Base-by-base conservation (phyloP, 139 green algal genomes). In the Zygnema circumcarinatum region DNA sequence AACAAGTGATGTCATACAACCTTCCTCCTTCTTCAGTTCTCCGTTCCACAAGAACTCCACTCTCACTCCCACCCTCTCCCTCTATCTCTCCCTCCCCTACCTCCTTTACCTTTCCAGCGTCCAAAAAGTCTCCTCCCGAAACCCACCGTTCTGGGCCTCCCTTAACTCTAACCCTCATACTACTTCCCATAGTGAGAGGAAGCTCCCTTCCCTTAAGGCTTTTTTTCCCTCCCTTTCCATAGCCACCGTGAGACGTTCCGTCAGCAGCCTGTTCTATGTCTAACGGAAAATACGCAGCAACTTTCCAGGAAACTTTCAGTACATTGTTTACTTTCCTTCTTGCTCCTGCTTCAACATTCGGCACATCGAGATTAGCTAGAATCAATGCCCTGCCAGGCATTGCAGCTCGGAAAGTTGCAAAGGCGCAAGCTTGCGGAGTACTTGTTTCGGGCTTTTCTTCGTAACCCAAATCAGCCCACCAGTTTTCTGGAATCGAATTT, bases 101-200 rank as follows among this genome's bases (percentile, higher is more conserved):
- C 39, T n/a, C n/a, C n/a, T 62, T 62, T 62, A 88, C 83, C 16
- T 87, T 16, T 38, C 22, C 75, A 3, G 38, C 25, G 0, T 88
- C 83, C 83, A 68, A 38, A 88, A 88, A 88, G 38, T 87, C 75
- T 25, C 32, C 35, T 54, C 83, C 74, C 83, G 69, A 73, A 29
- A 29, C 32, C 83, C 83, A 87, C n/a, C 83, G 53, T 29, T 88
- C 83, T 1, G 83, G 83, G 22, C 83, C 83, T 22, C 83, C 83
- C 32, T 76, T n/a, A n/a, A 87, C 21, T 25, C n/a, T 25, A 16
- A 88, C 76, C 3, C 29, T 1, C 73, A 88, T 40, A 76, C 38
- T 88, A 35, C 75, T 39, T 25, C 83, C 83, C 3, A 62, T 42
- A n/a, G 73, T 38, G 11, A 87, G 73, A 36, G 81, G 79, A n/a